A percentile compares a stretch with the other conserved stretches of the same genome.
These are phyloP conservation scores for Podaxis pistillaris DNA, from an alignment of 768 basidiomycete genomes.

Conservation along the genomic window DNA sequence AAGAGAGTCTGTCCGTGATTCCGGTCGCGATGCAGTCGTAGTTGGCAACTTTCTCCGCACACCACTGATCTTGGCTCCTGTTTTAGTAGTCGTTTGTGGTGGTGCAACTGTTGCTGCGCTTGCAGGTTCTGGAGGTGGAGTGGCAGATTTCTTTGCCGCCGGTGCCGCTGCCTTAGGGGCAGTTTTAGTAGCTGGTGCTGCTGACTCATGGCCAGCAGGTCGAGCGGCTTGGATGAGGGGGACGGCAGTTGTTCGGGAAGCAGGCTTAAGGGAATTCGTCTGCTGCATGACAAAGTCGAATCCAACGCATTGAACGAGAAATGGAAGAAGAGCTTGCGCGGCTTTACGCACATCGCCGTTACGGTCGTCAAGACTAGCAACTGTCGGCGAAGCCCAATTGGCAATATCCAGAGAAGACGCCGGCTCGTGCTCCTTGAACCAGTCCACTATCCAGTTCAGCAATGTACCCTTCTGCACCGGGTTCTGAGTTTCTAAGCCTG, in stretches of 20 bases:
- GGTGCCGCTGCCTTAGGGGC: slow-evolving; percentile 28
- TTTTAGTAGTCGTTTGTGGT: slow-evolving; percentile 33
- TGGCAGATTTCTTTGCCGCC: slow-evolving; percentile 23
- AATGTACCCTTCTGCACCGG: slow-evolving; percentile 83
- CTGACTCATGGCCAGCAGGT: slow-evolving; percentile 33
- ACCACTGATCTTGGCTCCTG: slow-evolving; percentile 52
- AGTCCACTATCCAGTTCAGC: slow-evolving; percentile 76
- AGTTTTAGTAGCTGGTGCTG: slow-evolving; percentile 22
- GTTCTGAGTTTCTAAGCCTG: slow-evolving; percentile 82
- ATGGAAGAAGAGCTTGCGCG: slow-evolving; percentile 78
- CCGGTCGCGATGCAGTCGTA: slow-evolving; percentile 49
- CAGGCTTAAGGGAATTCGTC: slow-evolving; percentile 86
- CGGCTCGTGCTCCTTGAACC: slow-evolving; percentile 67
- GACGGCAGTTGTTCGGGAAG: slow-evolving; percentile 78
- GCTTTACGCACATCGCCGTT: slow-evolving; percentile 90
- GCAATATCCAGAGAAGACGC: slow-evolving; percentile 62
- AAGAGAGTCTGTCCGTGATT: slow-evolving; percentile 44
- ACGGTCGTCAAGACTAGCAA: slow-evolving; percentile 87
- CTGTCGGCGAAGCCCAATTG: slow-evolving; percentile 59
- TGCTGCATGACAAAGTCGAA: slow-evolving; percentile 86
- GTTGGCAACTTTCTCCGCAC: slow-evolving; percentile 73
- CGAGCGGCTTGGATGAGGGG: slow-evolving; percentile 89
- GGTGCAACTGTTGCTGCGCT: slow-evolving; percentile 21
- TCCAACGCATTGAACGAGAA: slow-evolving; percentile 70
- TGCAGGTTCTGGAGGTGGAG: slow-evolving; percentile 42